A percentile compares a stretch with the other conserved stretches of the same genome.
Evolutionary conservation across 495 filamentous ascomycete species (phyloP).

Genomic region (Chaetomium cochliodes): DNA sequence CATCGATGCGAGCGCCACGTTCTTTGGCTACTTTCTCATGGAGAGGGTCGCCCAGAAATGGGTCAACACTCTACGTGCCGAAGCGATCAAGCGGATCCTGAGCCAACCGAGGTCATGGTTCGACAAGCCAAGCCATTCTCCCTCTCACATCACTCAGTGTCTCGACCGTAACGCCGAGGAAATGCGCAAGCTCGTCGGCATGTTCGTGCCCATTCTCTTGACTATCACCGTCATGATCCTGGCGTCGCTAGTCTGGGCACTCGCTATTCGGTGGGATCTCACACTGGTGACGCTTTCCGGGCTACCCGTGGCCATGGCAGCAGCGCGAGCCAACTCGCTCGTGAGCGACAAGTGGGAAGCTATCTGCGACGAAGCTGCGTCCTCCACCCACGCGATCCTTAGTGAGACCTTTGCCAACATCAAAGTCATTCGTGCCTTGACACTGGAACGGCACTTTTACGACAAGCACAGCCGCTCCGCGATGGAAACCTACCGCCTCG

Average conservation of each 20-base stretch:
- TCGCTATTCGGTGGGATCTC: conserved; percentile 74
- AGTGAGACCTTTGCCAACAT: conserved; percentile 81
- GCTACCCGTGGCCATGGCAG: conserved; percentile 64
- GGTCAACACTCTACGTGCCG: conserved; percentile 69
- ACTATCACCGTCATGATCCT: conserved; percentile 62
- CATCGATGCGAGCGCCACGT: conserved; percentile 63
- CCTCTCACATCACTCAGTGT: conserved; percentile 61
- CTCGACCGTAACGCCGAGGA: conserved; percentile 86
- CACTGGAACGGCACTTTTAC: conserved; percentile 73
- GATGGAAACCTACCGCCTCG: conserved; percentile 50
- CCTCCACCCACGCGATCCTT: conserved; percentile 57
- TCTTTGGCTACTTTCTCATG: conserved; percentile 65
- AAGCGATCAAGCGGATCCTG: conserved; percentile 68
- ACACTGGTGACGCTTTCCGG: conserved; percentile 72
- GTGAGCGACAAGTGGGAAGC: conserved; percentile 71
- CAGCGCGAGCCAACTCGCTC: conserved; percentile 60
- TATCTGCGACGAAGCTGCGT: conserved; percentile 59
- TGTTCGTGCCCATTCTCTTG: conserved; percentile 69
- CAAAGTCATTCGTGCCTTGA: conserved; percentile 74
- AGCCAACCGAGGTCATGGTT: conserved; percentile 86
- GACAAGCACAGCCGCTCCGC: conserved; percentile 59
- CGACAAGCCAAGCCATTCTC: conserved; percentile 63
- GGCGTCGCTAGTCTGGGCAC: conserved; percentile 69
- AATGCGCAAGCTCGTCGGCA: conserved; percentile 75
- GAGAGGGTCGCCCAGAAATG: conserved; percentile 73